Conservation (phyloP, 352 stramenopile species). For the Phytophthora sp. region DNA sequence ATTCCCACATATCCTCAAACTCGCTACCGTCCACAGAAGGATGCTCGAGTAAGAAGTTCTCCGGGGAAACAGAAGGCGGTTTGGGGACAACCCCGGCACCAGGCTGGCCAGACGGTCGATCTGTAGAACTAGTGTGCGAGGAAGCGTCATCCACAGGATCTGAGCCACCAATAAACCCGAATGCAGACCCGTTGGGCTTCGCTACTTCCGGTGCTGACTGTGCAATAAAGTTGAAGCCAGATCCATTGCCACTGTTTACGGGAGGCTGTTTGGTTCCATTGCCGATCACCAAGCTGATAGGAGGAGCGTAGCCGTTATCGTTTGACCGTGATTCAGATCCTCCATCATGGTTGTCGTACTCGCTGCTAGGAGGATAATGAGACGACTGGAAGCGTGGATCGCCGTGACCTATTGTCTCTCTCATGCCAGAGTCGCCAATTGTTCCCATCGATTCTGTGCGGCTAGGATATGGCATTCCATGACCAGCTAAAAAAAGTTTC, state of each 20-base stretch:
- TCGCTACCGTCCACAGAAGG: conserved; percentile 51
- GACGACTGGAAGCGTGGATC: conserved; percentile 48
- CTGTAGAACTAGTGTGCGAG: conserved; percentile 49
- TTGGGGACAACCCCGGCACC: conserved; percentile 36
- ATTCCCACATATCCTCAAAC: conserved; percentile 83
- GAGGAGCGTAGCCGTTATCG: conserved; percentile 57
- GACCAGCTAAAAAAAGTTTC: conserved; percentile 70
- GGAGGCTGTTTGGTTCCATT: conserved; percentile 31
- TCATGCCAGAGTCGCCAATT: conserved; percentile 35
- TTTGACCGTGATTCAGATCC: conserved; percentile 55
- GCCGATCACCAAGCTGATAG: conserved; percentile 23
- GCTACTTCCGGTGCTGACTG: conserved; percentile 17
- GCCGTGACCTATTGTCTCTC: conserved; percentile 39
- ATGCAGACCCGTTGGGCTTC: conserved; percentile 58
- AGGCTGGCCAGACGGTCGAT: conserved; percentile 50
- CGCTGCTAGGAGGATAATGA: conserved; percentile 56
- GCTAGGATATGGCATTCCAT: conserved; percentile 39
- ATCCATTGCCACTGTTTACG: conserved; percentile 24
- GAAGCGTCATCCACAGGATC: conserved; percentile 50
- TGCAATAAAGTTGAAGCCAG: conserved; percentile 42
- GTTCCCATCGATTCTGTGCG: conserved; percentile 34
- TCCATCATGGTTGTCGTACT: conserved; percentile 65
- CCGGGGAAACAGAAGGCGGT: conserved; percentile 40
- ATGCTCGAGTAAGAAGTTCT: conserved; percentile 69
- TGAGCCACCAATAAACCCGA: conserved; percentile 74